Evolutionary conservation across 169 alveolate species (phyloP).

Genomic region (Babesia microti): DNA sequence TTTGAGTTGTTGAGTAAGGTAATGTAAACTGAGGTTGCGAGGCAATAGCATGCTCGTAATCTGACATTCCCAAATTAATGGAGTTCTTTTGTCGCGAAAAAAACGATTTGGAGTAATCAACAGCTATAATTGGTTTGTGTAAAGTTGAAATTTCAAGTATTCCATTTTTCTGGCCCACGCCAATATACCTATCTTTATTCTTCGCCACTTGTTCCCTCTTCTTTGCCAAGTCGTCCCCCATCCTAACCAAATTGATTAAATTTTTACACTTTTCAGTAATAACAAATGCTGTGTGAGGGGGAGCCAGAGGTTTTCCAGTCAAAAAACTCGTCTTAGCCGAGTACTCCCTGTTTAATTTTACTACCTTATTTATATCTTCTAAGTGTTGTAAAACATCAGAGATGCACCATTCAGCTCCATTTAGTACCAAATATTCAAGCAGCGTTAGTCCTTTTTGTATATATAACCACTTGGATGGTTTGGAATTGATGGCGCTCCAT

Average conservation of each 20-base stretch:
- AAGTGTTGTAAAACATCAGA: slow-evolving; percentile 12
- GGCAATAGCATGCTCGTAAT: too few species aligned
- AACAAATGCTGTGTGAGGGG: slow-evolving; percentile 2
- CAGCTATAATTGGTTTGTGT: slow-evolving; percentile 32
- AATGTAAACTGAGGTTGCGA: too few species aligned
- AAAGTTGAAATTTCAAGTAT: slow-evolving; percentile 13
- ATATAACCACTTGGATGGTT: slow-evolving; percentile 3
- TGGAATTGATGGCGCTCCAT: slow-evolving; percentile 28
- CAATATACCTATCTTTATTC: slow-evolving; percentile 14
- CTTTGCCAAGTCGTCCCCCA: slow-evolving; percentile 1
- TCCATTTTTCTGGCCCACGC: slow-evolving; percentile 28
- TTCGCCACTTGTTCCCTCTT: slow-evolving; percentile 17
- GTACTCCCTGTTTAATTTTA: slow-evolving; percentile 7
- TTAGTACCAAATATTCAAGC: slow-evolving; percentile 21
- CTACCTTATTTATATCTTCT: slow-evolving; percentile 12
- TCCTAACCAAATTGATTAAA: slow-evolving; percentile 16
- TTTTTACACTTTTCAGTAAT: slow-evolving; percentile 23
- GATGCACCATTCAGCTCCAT: slow-evolving; percentile 29
- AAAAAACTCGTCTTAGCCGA: too few species aligned
- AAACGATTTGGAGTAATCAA: too few species aligned
- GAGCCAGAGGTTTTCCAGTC: too few species aligned
- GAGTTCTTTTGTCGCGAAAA: too few species aligned
- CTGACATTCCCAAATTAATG: too few species aligned
- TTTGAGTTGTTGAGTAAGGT: too few species aligned
- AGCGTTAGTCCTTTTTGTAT: slow-evolving; percentile 33